Percentiles rank a stretch among this genome's conserved stretches.
These are phyloP conservation scores for Ophiostoma montium DNA, from an alignment of 2,329 filamentous ascomycete genomes.

Conservation along the genomic window DNA sequence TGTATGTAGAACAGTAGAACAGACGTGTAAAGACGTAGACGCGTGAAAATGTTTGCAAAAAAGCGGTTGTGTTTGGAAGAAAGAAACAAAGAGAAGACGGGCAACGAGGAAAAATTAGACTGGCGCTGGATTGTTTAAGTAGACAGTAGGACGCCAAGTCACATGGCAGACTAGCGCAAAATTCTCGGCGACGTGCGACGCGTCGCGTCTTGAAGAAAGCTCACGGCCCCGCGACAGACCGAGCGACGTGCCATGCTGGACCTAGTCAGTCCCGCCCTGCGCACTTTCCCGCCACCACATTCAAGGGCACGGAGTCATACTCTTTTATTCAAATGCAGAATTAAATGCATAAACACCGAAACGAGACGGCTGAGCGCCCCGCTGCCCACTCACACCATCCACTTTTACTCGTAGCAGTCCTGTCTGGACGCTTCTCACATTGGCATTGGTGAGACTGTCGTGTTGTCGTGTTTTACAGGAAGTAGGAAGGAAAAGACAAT, in stretches of 20 bases:
- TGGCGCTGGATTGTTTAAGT: constrained; percentile 14
- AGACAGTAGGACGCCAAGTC: constrained; percentile 13
- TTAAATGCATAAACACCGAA: neutral
- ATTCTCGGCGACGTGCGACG: constrained; percentile 6
- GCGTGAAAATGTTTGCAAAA: neutral
- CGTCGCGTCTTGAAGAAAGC: constrained; percentile 11
- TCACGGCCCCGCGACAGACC: constrained; percentile 5
- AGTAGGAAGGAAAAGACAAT: too few species aligned
- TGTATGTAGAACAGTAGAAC: too few species aligned
- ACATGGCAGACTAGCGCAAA: constrained; percentile 11
- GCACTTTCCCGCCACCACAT: constrained; percentile 4
- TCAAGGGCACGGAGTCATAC: neutral
- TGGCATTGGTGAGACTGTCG: neutral
- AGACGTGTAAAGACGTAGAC: neutral
- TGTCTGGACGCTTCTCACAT: neutral
- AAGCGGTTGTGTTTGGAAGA: constrained; percentile 1
- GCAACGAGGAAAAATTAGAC: constrained; percentile 11
- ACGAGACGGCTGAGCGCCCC: constrained; percentile 5
- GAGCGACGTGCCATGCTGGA: neutral
- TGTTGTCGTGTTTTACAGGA: too few species aligned
- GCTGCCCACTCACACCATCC: constrained; percentile 5
- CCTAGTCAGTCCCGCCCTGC: constrained; percentile 1
- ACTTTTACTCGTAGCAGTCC: neutral
- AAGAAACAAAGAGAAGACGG: neutral
- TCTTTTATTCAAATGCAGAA: neutral